A percentile compares a stretch with the other conserved stretches of the same genome.
Evolutionary conservation across 352 stramenopile genomes (phyloP).

Genomic region (Globisporangium sylvaticum): DNA sequence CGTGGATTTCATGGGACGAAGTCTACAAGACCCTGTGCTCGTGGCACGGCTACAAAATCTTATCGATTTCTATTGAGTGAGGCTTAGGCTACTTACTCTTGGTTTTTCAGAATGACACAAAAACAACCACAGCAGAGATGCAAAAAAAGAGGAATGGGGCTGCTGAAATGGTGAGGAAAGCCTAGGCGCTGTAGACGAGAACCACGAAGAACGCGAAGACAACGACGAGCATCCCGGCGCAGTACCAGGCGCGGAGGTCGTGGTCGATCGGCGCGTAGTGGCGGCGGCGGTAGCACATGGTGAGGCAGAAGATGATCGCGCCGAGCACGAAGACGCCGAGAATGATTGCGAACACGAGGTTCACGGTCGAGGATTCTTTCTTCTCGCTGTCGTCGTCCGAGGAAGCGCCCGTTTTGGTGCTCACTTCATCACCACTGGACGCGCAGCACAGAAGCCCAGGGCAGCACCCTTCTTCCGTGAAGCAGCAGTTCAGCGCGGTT

Average conservation of each 20-base stretch:
- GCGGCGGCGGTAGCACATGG: conserved; percentile 62
- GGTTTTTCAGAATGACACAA: background rate
- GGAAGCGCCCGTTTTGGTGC: background rate
- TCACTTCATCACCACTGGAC: background rate
- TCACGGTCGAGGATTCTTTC: conserved; percentile 13
- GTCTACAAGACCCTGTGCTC: conserved; percentile 42
- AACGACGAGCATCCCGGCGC: conserved; percentile 48
- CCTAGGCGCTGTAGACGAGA: conserved; percentile 49
- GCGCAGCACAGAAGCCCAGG: conserved; percentile 21
- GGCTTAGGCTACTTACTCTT: background rate
- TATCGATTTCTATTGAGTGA: conserved; percentile 23
- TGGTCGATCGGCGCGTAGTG: conserved; percentile 55
- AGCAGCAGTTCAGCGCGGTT: conserved; percentile 28
- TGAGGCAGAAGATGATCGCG: conserved; percentile 34
- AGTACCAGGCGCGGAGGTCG: conserved; percentile 67
- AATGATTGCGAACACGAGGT: conserved; percentile 39
- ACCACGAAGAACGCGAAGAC: conserved; percentile 72
- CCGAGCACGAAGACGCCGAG: conserved; percentile 34
- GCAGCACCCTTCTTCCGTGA: conserved; percentile 19
- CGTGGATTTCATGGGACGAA: conserved; percentile 60
- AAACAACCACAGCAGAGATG: background rate
- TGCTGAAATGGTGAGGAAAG: background rate
- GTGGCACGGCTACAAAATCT: conserved; percentile 65
- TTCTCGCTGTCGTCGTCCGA: conserved; percentile 10
- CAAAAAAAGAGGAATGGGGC: background rate